These are phyloP conservation scores for Monosporozyma siamensis DNA, from an alignment of 805 yeast genomes.

Conservation along the genomic window DNA sequence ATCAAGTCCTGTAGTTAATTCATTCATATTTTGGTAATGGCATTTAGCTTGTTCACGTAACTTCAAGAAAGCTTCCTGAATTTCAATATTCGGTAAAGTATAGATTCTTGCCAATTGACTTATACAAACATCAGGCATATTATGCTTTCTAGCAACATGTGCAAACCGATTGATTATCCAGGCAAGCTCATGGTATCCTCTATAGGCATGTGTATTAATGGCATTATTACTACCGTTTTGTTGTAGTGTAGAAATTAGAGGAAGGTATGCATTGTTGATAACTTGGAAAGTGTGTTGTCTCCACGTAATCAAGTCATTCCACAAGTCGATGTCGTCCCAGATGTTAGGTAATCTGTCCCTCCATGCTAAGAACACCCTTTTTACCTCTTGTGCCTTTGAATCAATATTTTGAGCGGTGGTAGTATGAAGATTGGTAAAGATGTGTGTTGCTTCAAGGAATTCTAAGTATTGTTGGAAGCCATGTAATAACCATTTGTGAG, in stretches of 20 bases:
- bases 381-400: constrained; percentile 85
- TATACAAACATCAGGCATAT: constrained; percentile 94
- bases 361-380: constrained; percentile 95
- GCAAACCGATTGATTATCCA: constrained; percentile 98
- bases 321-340: constrained; percentile 95
- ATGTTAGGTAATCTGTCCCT: constrained; percentile 90
- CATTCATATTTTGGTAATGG: constrained; percentile 86
- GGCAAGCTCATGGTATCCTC: constrained; percentile 98
- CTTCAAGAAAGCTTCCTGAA: constrained; percentile 94
- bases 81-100: constrained; percentile 93
- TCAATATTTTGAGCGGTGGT: constrained; percentile 91
- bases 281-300: constrained; percentile 97
- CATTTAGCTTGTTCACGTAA: constrained; percentile 96
- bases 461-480: constrained; percentile 96
- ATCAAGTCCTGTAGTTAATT: constrained; percentile 88
- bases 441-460: constrained; percentile 93
- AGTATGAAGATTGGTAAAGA: constrained; percentile 75
- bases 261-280: constrained; percentile 87
- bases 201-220: constrained; percentile 86
- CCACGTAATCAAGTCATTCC: constrained; percentile 99
- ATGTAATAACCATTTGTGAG: constrained; percentile 84
- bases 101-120: constrained; percentile 88
- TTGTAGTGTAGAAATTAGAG: constrained; percentile 78
- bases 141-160: constrained; percentile 94
- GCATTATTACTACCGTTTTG: constrained; percentile 57